These are phyloP conservation scores for Clarireedia monteithiana DNA, from an alignment of 2,329 filamentous ascomycete genomes.

Conservation along the genomic window DNA sequence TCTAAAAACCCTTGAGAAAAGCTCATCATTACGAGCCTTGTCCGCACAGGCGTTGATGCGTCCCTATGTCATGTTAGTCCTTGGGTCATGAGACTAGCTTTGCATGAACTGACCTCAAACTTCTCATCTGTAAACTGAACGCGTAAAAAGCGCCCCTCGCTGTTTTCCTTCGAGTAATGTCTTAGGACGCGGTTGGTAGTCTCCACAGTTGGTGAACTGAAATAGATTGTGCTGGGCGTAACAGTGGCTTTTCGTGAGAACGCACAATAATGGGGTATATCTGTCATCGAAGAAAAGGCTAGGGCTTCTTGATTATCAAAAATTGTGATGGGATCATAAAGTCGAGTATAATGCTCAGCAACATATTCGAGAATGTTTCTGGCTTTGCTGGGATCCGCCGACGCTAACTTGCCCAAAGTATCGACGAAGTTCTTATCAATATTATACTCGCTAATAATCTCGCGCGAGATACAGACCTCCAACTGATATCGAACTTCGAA, in stretches of 20 bases:
- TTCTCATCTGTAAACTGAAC: slow-evolving; percentile 86
- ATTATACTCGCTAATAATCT: slow-evolving; percentile 67
- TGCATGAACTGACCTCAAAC: slow-evolving; percentile 22
- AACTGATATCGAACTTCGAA: slow-evolving; percentile 82
- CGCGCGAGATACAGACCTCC: slow-evolving; percentile 84
- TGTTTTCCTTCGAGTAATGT: slow-evolving; percentile 49
- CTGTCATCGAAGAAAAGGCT: slow-evolving; percentile 38
- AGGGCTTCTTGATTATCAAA: slow-evolving; percentile 50
- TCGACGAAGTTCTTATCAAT: slow-evolving; percentile 61
- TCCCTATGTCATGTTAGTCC: slow-evolving; percentile 36
- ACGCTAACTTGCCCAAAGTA: slow-evolving; percentile 45
- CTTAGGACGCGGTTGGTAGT: slow-evolving; percentile 82
- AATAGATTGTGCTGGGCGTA: slow-evolving; percentile 77
- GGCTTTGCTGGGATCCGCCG: slow-evolving; percentile 40
- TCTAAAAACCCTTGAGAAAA: slow-evolving; percentile 68
- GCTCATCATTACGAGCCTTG: slow-evolving; percentile 50
- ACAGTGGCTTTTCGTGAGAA: slow-evolving; percentile 69
- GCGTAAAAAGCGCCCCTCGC: slow-evolving; percentile 73
- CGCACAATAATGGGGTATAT: slow-evolving; percentile 64
- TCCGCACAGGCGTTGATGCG: slow-evolving; percentile 49
- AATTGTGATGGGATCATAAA: slow-evolving; percentile 65
- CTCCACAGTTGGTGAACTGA: slow-evolving; percentile 71
- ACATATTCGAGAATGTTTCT: slow-evolving; percentile 66
- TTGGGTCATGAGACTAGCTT: slow-evolving; percentile 12
- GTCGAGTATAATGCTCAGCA: slow-evolving; percentile 48